Evolutionary conservation across 2,329 filamentous ascomycete genomes (phyloP), one percentile per base, ranked within the genome.

Genomic region (Colletotrichum acutatum): DNA sequence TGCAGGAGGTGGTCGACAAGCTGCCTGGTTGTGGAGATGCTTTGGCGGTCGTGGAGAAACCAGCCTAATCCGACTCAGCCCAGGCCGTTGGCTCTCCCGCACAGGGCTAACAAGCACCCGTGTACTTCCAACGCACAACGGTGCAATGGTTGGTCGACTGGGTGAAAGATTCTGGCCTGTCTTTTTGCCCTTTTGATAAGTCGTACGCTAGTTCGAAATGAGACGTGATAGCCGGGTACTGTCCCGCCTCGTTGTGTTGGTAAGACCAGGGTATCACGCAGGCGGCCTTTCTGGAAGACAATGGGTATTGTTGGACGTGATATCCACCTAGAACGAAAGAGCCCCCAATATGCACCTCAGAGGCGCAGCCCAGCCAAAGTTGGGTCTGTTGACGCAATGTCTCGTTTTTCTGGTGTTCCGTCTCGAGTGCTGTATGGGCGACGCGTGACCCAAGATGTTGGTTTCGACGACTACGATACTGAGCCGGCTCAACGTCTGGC

Each of bases 1-100:
- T 75, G 74, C 74, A 68, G 67, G 66, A 75, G 59, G 63, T 70
- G 67, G 71, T 65, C 66, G 69, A 67, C 65, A 68, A 53, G 65
- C 53, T 56, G 70, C 53, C 66, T 68, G 63, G 52, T 63, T 69
- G 69, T 69, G 74, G 69, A 66, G 72, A 72, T 66, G 57, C 32
- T 53, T 65, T 57, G 67, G 60, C 58, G 72, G 72, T 49, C 74
- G 69, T 70, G 72, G 72, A 75, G 72, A 67, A 72, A 46, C 24
- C 60, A 65, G 59, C 70, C 70, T 60, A 69, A 59, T 53, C 42
- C 66, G 62, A 61, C 70, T 60, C 63, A 70, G 60, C 30, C 59
- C 60, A 60, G 60, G 49, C 59, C 49, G 60, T 59, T 70, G 60
- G 66, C 54, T 70, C 28, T 68, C 59, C 60, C 54, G 60, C 24